Percentiles rank a stretch among this genome's conserved stretches.
Evolutionary conservation across 2,329 filamentous ascomycete genomes (phyloP).

Genomic region (Alternaria sp.): DNA sequence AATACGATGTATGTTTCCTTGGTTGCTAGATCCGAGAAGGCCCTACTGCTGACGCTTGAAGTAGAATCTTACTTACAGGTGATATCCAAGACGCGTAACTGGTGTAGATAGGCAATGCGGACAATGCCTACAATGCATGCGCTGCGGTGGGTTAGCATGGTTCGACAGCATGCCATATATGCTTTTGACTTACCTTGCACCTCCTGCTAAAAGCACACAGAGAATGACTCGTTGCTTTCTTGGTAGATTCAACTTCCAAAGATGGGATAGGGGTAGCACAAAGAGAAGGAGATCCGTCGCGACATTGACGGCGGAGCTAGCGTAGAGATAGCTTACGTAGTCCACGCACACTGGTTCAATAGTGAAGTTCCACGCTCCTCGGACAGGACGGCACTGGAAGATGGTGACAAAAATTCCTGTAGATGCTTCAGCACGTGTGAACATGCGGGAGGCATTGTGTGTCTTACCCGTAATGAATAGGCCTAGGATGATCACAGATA

Average conservation of each 20-base stretch:
- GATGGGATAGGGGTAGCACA: conserved; percentile 33
- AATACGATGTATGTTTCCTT: background rate
- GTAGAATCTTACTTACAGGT: conserved; percentile 29
- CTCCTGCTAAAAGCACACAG: conserved; percentile 37
- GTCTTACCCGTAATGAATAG: conserved; percentile 33
- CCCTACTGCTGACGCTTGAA: background rate
- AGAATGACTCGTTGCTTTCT: conserved; percentile 38
- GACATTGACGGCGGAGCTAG: conserved; percentile 34
- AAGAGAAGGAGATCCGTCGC: conserved; percentile 37
- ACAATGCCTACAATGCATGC: conserved; percentile 36
- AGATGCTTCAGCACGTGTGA: background rate
- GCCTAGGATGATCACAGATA: conserved; percentile 19
- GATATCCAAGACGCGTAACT: conserved; percentile 28
- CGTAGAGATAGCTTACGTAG: conserved; percentile 38
- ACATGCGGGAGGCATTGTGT: background rate
- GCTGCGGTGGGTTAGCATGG: conserved; percentile 14
- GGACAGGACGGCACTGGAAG: conserved; percentile 37
- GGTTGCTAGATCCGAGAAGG: background rate
- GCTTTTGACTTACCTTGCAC: conserved; percentile 29
- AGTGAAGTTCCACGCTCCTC: conserved; percentile 36
- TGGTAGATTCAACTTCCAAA: conserved; percentile 39
- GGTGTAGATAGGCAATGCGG: conserved; percentile 31
- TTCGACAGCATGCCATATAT: background rate
- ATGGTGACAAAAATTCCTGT: conserved; percentile 37
- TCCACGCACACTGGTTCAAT: conserved; percentile 27